Evolutionary conservation across 768 basidiomycete species (phyloP).

Genomic region (Russula olivacea): DNA sequence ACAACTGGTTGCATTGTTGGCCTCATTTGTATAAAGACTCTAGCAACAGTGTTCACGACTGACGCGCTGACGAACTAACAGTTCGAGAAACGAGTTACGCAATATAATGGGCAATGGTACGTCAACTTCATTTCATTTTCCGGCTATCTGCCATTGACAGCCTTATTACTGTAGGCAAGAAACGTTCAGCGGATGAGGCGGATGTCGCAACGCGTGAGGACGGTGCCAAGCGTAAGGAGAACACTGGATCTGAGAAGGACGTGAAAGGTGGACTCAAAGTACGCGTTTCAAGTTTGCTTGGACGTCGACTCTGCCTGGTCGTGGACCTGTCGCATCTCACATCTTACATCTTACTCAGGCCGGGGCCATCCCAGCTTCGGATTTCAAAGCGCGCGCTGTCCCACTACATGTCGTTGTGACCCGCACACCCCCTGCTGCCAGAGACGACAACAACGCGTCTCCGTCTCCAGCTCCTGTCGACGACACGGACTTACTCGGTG

Average conservation of each 20-base stretch:
- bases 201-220: constrained; percentile 4
- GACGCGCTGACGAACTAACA: neutral
- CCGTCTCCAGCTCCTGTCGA: constrained; percentile 39
- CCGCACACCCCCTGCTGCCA: constrained; percentile 49
- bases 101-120: constrained; percentile 6
- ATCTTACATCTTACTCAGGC: neutral
- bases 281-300: neutral
- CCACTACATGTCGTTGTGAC: constrained; percentile 66
- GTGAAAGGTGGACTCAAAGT: constrained; percentile 17
- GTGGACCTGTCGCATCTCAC: neutral
- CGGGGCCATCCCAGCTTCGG: constrained; percentile 30
- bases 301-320: neutral
- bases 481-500: constrained; percentile 60
- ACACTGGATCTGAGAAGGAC: neutral
- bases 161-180: neutral
- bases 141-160: neutral
- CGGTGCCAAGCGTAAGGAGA: constrained; percentile 6
- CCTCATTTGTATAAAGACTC: neutral
- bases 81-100: neutral
- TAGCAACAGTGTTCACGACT: neutral
- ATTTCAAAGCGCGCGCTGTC: constrained; percentile 59
- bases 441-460: constrained; percentile 34
- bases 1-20: too few species aligned
- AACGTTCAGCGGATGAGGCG: constrained; percentile 19
- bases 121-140: neutral